Base-by-base conservation (phyloP, 768 basidiomycete genomes). In the Gloeophyllum trabeum region DNA sequence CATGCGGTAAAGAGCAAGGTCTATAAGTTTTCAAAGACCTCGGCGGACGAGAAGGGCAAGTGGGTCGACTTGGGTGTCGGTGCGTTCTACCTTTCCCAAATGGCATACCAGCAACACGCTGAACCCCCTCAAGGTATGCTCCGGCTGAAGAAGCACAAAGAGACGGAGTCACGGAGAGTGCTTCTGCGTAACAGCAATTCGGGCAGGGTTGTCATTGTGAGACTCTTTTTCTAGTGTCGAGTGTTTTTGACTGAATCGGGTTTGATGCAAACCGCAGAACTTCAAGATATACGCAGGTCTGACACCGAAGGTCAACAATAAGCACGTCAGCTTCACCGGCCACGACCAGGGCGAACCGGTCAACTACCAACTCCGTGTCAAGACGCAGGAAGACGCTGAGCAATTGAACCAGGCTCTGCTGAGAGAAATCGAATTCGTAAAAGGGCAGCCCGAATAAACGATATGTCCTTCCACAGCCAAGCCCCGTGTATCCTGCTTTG, bases 81-180 rank as follows among this genome's bases (percentile, higher is more conserved):
- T n/a, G n/a, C n/a, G n/a, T n/a, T n/a, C n/a, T n/a, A n/a, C n/a
- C n/a, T 82, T 81, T 48, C n/a, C n/a, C n/a, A n/a, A n/a, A n/a
- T n/a, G n/a, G n/a, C n/a, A n/a, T n/a, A n/a, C n/a, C n/a, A n/a
- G n/a, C n/a, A n/a, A n/a, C n/a, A n/a, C n/a, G n/a, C n/a, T n/a
- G n/a, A n/a, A n/a, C n/a, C n/a, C n/a, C n/a, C n/a, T n/a, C n/a
- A n/a, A 85, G 84, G 85, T 32, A 63, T 81, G 47, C 51, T 87
- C 40, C 71, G 80, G 43, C 51, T 88, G 46, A 89, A 90, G 54
- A 85, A 73, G 51, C 77, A 88, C 56, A 86, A 79, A 46, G 72
- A 71, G 46, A 75, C 67, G 1, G 65, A 60, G 24, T 54, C 66
- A 39, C 68, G 83, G 30, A 70, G 86, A 32, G 52, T 83, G 43